Conservation (phyloP, 305 asterid species). For the Caryopteris hybrid region DNA sequence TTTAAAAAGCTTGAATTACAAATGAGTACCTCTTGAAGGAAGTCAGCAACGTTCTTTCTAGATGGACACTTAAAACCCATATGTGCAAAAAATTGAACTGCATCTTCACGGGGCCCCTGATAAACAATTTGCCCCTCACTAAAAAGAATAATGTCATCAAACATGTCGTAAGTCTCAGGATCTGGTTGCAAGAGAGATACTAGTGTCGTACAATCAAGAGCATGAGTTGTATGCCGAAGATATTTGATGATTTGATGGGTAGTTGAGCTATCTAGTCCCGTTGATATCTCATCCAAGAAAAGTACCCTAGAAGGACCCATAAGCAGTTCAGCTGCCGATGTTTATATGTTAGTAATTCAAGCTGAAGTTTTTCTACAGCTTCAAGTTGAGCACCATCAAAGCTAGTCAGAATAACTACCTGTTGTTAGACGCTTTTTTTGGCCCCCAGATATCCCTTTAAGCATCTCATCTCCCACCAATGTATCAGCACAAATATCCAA, state of each 20-base stretch:
- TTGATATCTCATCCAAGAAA: conserved; percentile 79
- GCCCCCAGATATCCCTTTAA: conserved; percentile 83
- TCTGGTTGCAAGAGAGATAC: conserved; percentile 79
- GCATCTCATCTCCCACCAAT: conserved; percentile 84
- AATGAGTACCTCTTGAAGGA: conserved; percentile 64
- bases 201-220: conserved; percentile 58
- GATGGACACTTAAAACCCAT: conserved; percentile 75
- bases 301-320: conserved; percentile 77
- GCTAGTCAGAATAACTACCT: conserved; percentile 36
- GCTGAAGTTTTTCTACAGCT: conserved; percentile 8
- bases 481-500: conserved; percentile 80
- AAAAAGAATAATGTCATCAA: conserved; percentile 68
- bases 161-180: conserved; percentile 71
- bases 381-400: conserved; percentile 19
- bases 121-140: conserved; percentile 75
- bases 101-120: conserved; percentile 73
- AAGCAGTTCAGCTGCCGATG: conserved; percentile 70
- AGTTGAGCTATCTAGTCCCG: conserved; percentile 78
- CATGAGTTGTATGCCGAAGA: conserved; percentile 54
- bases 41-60: conserved; percentile 75
- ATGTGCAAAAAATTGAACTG: conserved; percentile 39
- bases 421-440: conserved; percentile 77
- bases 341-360: conserved; percentile 31
- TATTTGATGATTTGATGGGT: conserved; percentile 67
- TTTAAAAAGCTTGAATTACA: conserved; percentile 13